phyloP scores from a whole-genome alignment of 1,284 basidiomycete genomes.

The Rhodotorula sp. region DNA sequence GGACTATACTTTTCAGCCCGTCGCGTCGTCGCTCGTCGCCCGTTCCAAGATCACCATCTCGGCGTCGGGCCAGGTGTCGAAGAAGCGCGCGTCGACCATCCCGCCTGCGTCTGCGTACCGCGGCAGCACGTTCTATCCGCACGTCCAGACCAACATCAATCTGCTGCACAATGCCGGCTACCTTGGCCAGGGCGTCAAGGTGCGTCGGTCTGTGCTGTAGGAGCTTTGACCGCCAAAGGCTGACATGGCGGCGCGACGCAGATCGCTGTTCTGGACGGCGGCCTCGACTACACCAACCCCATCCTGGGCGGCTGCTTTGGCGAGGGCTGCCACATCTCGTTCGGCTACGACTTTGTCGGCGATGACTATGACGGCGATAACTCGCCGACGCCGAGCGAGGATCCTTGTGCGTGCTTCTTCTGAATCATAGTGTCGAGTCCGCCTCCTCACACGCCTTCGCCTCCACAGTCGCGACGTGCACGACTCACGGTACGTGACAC shows the following conservation, averaged over 20 bases:
- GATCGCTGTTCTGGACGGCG: constrained; percentile 41
- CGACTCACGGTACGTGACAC: constrained; percentile 17
- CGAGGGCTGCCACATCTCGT: constrained; percentile 62
- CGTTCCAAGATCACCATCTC: neutral
- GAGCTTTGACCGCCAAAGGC: too few species aligned
- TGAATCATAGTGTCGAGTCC: rapidly evolving
- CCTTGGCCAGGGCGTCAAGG: constrained; percentile 37
- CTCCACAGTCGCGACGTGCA: constrained; percentile 34
- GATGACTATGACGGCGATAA: constrained; percentile 47
- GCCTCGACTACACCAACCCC: constrained; percentile 52
- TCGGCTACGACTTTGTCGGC: constrained; percentile 60
- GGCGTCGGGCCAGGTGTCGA: neutral
- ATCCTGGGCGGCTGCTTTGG: constrained; percentile 66
- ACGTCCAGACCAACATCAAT: constrained; percentile 60
- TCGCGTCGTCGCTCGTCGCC: constrained; percentile 44
- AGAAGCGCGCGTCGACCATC: constrained; percentile 47
- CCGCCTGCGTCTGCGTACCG: constrained; percentile 56
- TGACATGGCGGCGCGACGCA: neutral
- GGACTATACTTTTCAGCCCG: neutral
- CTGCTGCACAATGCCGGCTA: constrained; percentile 52
- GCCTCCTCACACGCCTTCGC: neutral
- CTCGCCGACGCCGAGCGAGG: constrained; percentile 47
- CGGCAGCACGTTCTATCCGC: constrained; percentile 58
- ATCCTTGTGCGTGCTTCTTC: constrained; percentile 35
- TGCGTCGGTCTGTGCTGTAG: neutral